Evolutionary conservation across 2,329 filamentous ascomycete species (phyloP).

Genomic region (Zarea fungicola): DNA sequence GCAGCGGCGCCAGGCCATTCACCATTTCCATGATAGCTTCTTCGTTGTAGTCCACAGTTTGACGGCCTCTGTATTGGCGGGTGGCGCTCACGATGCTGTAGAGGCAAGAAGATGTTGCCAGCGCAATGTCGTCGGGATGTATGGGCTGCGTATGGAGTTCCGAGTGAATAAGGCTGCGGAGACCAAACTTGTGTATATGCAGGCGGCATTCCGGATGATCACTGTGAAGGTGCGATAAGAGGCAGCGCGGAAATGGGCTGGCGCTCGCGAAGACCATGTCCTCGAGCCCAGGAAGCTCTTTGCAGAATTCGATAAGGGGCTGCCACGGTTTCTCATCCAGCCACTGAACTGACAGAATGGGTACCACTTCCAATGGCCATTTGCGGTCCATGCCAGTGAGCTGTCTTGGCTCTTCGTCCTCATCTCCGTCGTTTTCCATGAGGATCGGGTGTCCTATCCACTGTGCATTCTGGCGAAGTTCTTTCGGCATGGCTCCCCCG

Average conservation of each 20-base stretch:
- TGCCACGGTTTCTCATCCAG: conserved; percentile 1
- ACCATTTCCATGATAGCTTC: conserved; percentile 4
- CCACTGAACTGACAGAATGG: neutral
- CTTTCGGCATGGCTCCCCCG: neutral
- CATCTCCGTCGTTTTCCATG: conserved; percentile 1
- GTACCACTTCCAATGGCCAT: neutral
- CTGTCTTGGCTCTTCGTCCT: conserved; percentile 3
- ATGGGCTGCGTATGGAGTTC: neutral
- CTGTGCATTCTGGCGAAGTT: neutral
- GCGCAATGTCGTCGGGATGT: conserved; percentile 2
- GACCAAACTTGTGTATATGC: neutral
- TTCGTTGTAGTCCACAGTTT: conserved; percentile 3
- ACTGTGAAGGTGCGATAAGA: conserved; percentile 2
- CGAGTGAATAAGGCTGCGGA: conserved; percentile 2
- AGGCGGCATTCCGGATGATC: conserved; percentile 2
- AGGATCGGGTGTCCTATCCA: neutral
- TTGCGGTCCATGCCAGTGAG: neutral
- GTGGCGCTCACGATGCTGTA: conserved; percentile 3
- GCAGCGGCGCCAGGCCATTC: neutral
- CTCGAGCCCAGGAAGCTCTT: conserved; percentile 2
- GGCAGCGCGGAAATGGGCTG: conserved; percentile 2
- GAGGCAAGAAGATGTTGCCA: conserved; percentile 3
- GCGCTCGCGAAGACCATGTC: conserved; percentile 1
- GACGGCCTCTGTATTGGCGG: neutral
- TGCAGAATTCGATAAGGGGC: neutral